A percentile compares a stretch with the other conserved stretches of the same genome.
These are phyloP conservation scores for Hypoxylon sp. DNA, from an alignment of 2,329 filamentous ascomycete species.

Conservation along the genomic window DNA sequence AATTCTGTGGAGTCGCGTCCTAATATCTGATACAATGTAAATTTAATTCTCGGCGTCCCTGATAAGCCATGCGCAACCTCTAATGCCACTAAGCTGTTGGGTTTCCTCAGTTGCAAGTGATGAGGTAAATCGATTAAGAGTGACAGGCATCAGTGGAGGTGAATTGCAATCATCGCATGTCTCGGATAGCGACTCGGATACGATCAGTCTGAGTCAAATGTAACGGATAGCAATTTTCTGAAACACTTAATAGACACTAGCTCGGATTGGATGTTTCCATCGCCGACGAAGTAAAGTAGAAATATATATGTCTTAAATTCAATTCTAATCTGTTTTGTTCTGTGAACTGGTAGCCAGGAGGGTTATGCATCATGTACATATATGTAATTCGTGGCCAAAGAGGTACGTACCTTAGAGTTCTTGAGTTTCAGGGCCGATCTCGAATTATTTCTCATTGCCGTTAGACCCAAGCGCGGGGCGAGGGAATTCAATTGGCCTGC, in stretches of 20 bases:
- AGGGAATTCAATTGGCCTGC: slow-evolving; percentile 34
- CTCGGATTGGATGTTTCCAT: background rate
- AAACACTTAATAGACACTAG: background rate
- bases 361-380: background rate
- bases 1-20: slow-evolving; percentile 7
- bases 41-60: background rate
- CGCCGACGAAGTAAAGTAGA: background rate
- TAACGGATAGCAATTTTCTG: background rate
- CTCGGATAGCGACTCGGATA: slow-evolving; percentile 12
- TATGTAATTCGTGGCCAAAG: background rate
- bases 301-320: background rate
- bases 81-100: too few species aligned
- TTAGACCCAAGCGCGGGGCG: slow-evolving; percentile 29
- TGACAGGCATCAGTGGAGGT: background rate
- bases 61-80: background rate
- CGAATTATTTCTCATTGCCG: slow-evolving; percentile 19
- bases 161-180: slow-evolving; percentile 10
- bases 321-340: background rate
- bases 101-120: too few species aligned
- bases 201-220: slow-evolving; percentile 3
- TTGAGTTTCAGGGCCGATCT: slow-evolving; percentile 40
- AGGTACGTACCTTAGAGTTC: slow-evolving; percentile 26
- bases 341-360: background rate
- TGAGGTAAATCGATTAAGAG: background rate
- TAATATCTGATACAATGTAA: background rate